A percentile compares a stretch with the other conserved stretches of the same genome.
These are phyloP conservation scores for Bipolaris zeicola DNA, from an alignment of 2,329 filamentous ascomycete genomes.

Conservation along the genomic window DNA sequence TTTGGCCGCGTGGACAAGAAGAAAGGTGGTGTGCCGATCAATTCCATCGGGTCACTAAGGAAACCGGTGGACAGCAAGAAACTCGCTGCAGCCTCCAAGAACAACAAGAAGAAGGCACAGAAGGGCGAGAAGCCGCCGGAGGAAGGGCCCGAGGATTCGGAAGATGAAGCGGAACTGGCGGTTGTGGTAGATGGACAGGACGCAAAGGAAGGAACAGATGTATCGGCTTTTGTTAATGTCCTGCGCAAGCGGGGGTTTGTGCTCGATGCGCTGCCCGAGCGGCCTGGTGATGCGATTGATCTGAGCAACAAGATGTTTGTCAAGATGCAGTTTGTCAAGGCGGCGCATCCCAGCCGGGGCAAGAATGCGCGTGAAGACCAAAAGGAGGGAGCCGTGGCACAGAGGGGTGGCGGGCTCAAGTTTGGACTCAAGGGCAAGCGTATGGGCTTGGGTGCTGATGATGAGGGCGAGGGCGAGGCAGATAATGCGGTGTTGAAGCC, in stretches of 20 bases:
- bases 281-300: slow-evolving; percentile 70
- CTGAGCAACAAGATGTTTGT: slow-evolving; percentile 98
- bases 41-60: slow-evolving; percentile 64
- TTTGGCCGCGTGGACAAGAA: slow-evolving; percentile 68
- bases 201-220: slow-evolving; percentile 76
- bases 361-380: slow-evolving; percentile 65
- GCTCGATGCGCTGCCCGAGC: slow-evolving; percentile 61
- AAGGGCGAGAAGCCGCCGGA: slow-evolving; percentile 51
- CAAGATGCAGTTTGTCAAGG: slow-evolving; percentile 92
- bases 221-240: slow-evolving; percentile 83
- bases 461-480: slow-evolving; percentile 57
- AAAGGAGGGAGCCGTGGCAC: slow-evolving; percentile 40
- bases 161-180: slow-evolving; percentile 64
- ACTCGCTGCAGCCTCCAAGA: slow-evolving; percentile 3
- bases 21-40: slow-evolving; percentile 59
- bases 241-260: slow-evolving; percentile 81
- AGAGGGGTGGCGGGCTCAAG: slow-evolving; percentile 50
- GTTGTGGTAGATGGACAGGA: slow-evolving; percentile 70
- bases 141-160: slow-evolving; percentile 56
- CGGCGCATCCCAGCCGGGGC: slow-evolving; percentile 72
- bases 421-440: slow-evolving; percentile 24
- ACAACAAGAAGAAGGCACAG: slow-evolving; percentile 50
- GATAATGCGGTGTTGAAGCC: slow-evolving; percentile 83
- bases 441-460: slow-evolving; percentile 10
- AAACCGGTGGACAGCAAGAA: slow-evolving; percentile 33